These are phyloP conservation scores for Aquilaria malaccensis DNA, from an alignment of 345 rosid species.

Conservation along the genomic window DNA sequence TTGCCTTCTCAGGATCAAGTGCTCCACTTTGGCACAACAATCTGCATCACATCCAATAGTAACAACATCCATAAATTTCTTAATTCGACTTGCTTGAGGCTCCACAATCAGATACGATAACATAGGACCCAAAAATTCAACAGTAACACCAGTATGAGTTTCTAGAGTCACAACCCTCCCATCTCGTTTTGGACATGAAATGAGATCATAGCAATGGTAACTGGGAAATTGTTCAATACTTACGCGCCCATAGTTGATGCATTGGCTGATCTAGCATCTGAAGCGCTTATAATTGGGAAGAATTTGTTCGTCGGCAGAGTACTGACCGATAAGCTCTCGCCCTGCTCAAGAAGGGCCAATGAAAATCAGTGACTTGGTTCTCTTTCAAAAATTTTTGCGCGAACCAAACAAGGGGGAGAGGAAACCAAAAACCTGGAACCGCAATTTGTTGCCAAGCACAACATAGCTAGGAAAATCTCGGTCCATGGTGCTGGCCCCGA, in stretches of 20 bases:
- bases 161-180: neutral
- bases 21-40: slow-evolving; percentile 45
- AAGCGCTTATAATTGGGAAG: slow-evolving; percentile 52
- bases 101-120: too few relatives aligned
- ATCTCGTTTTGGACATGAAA: too few relatives aligned
- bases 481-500: slow-evolving; percentile 85
- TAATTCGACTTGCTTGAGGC: neutral
- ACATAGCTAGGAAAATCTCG: slow-evolving; percentile 70
- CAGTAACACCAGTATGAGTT: neutral
- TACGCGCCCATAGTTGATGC: slow-evolving; percentile 50
- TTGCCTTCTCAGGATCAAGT: slow-evolving; percentile 52
- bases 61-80: too few relatives aligned
- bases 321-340: slow-evolving; percentile 56
- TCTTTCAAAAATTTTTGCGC: neutral
- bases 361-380: neutral
- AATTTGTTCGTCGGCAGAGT: slow-evolving; percentile 37
- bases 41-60: slow-evolving; percentile 23
- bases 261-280: slow-evolving; percentile 43
- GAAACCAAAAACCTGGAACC: slow-evolving; percentile 43
- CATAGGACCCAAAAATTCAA: neutral
- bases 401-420: neutral
- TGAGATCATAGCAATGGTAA: neutral
- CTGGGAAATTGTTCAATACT: slow-evolving; percentile 14
- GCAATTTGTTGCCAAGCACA: slow-evolving; percentile 44
- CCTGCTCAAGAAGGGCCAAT: slow-evolving; percentile 28